A percentile compares a stretch with the other conserved stretches of the same genome.
phyloP scores from a whole-genome alignment of 768 basidiomycete genomes.

The Lepiota venenata region DNA sequence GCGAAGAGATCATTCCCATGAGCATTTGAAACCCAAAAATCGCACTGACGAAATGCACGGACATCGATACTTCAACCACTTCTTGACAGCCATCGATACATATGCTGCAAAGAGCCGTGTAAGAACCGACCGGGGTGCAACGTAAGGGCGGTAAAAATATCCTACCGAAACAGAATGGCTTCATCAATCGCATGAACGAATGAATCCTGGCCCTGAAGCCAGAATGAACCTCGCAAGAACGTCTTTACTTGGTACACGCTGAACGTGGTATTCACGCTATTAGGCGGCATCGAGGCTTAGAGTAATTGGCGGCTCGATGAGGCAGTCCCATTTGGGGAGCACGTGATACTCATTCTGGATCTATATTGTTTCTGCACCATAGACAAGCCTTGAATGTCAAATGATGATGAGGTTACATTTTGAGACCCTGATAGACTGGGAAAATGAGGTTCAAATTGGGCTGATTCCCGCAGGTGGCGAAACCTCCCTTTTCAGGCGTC shows the following conservation, averaged over 20 bases:
- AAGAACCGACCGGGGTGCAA: not conserved
- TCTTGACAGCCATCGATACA: not conserved
- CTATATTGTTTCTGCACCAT: no score
- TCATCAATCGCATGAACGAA: not conserved
- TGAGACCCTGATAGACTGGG: not conserved
- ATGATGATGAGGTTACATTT: not conserved
- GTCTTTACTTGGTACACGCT: no score
- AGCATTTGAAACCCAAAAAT: no score
- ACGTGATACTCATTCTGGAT: no score
- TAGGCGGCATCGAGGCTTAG: no score
- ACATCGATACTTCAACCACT: not conserved
- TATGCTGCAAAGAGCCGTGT: not conserved
- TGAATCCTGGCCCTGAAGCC: not conserved
- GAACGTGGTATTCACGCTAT: no score
- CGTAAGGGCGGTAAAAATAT: constrained; percentile 2
- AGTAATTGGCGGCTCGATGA: no score
- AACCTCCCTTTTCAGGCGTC: not conserved
- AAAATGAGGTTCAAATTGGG: not conserved
- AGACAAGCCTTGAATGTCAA: not conserved
- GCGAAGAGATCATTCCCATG: no score
- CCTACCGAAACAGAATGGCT: not conserved
- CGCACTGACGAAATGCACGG: not conserved
- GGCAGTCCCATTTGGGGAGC: no score
- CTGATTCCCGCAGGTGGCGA: not conserved
- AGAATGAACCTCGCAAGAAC: no score